These are phyloP conservation scores for Podospora comata DNA, from an alignment of 495 filamentous ascomycete genomes.

Conservation along the genomic window DNA sequence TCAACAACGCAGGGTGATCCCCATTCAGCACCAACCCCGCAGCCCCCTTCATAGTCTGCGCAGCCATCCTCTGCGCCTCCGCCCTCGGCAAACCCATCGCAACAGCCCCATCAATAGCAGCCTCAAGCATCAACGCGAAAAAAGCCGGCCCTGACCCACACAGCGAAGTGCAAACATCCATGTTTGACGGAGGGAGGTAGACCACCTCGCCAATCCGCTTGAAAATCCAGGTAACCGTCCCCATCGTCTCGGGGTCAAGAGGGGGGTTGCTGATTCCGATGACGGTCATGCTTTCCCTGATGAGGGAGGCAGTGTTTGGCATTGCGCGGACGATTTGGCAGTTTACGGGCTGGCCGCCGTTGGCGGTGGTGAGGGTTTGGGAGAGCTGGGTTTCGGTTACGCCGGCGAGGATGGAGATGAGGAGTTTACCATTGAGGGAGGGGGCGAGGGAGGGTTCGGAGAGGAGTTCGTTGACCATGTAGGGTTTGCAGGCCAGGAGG, in stretches of 20 bases:
- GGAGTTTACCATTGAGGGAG: conserved; percentile 70
- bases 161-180: conserved; percentile 73
- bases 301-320: conserved; percentile 70
- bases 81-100: conserved; percentile 76
- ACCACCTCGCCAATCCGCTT: conserved; percentile 64
- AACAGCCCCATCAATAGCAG: conserved; percentile 72
- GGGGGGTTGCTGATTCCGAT: conserved; percentile 60
- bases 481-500: conserved; percentile 74
- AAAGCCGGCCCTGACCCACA: conserved; percentile 79
- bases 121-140: conserved; percentile 73
- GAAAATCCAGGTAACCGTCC: conserved; percentile 76
- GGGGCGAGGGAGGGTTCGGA: conserved; percentile 60
- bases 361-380: conserved; percentile 51
- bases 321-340: conserved; percentile 70
- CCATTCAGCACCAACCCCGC: conserved; percentile 66
- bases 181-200: conserved; percentile 58
- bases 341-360: conserved; percentile 32
- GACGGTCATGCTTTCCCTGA: conserved; percentile 79
- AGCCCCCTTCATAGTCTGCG: conserved; percentile 72
- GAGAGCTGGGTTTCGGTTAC: conserved; percentile 64
- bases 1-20: conserved; percentile 71
- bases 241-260: conserved; percentile 45
- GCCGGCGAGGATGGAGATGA: conserved; percentile 85
- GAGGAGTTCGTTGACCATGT: conserved; percentile 65
- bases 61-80: conserved; percentile 77